phyloP scores from a whole-genome alignment of 2,329 filamentous ascomycete species.

The Neopestalotiopsis sp. region DNA sequence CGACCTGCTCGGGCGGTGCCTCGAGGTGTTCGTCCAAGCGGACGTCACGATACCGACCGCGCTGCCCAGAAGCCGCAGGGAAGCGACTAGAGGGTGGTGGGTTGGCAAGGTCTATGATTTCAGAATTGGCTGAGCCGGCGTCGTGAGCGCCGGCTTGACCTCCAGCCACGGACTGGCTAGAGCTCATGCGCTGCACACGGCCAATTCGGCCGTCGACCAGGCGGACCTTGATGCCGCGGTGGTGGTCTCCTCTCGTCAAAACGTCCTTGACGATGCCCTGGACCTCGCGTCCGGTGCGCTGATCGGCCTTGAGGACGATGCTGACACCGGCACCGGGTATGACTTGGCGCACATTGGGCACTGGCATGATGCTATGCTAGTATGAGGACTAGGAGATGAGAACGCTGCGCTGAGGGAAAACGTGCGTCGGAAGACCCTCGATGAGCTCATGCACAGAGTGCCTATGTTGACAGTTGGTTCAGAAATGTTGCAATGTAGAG shows the following conservation, averaged over 20 bases:
- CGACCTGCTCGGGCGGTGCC: slow-evolving; percentile 46
- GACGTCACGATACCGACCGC: slow-evolving; percentile 36
- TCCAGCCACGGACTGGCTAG: background rate
- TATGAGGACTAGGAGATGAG: too few relatives aligned
- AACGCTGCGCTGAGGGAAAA: too few relatives aligned
- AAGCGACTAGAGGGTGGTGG: slow-evolving; percentile 20
- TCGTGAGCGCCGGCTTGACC: slow-evolving; percentile 23
- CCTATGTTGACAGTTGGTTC: too few relatives aligned
- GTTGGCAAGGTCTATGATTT: background rate
- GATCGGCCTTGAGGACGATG: slow-evolving; percentile 78
- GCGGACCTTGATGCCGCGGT: slow-evolving; percentile 79
- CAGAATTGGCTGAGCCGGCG: background rate
- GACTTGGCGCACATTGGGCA: slow-evolving; percentile 58
- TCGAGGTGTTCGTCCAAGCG: slow-evolving; percentile 40
- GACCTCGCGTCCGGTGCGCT: slow-evolving; percentile 75
- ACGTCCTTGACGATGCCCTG: slow-evolving; percentile 69
- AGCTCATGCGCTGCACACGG: slow-evolving; percentile 69
- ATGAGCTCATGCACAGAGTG: too few relatives aligned
- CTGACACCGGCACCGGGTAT: slow-evolving; percentile 68
- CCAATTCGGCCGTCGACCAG: slow-evolving; percentile 74
- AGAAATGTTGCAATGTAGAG: too few relatives aligned
- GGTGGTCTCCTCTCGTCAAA: slow-evolving; percentile 75
- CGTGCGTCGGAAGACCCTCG: too few relatives aligned
- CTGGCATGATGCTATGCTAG: slow-evolving; percentile 23
- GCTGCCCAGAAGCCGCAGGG: slow-evolving; percentile 15